Conservation (phyloP, 352 stramenopile genomes). For the Globisporangium cystogenes region DNA sequence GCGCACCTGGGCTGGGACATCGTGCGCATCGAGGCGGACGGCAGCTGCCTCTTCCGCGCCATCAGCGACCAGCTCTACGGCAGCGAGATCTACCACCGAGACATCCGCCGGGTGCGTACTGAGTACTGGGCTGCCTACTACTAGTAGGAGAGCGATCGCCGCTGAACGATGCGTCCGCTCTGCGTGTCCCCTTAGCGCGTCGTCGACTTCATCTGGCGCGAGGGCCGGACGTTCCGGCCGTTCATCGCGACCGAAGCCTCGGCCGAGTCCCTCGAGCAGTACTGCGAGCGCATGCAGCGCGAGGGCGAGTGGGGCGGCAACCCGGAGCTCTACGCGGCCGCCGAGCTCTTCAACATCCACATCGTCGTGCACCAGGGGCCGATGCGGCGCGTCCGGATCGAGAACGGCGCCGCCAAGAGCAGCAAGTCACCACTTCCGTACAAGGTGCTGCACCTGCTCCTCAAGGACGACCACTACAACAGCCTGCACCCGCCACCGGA, state of each 20-base stretch:
- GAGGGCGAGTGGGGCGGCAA: conserved; percentile 59
- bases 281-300: conserved; percentile 39
- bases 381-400: conserved; percentile 33
- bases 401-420: conserved; percentile 20
- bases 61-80: conserved; percentile 57
- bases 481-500: conserved; percentile 23
- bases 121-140: no score
- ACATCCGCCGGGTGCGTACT: conserved; percentile 27
- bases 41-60: conserved; percentile 53
- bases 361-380: conserved; percentile 57
- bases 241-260: conserved; percentile 25
- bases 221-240: conserved; percentile 32
- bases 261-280: conserved; percentile 17
- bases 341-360: conserved; percentile 49
- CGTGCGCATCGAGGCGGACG: conserved; percentile 24
- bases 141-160: neutral
- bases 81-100: conserved; percentile 31
- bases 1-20: conserved; percentile 24
- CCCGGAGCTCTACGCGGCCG: conserved; percentile 50
- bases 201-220: conserved; percentile 35
- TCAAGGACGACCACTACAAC: conserved; percentile 46
- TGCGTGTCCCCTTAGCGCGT: conserved; percentile 13
- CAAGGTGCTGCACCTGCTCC: conserved; percentile 41
- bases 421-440: conserved; percentile 14
- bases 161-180: neutral